Conservation (phyloP, 768 basidiomycete species). For the Tephrocybe sp. region DNA sequence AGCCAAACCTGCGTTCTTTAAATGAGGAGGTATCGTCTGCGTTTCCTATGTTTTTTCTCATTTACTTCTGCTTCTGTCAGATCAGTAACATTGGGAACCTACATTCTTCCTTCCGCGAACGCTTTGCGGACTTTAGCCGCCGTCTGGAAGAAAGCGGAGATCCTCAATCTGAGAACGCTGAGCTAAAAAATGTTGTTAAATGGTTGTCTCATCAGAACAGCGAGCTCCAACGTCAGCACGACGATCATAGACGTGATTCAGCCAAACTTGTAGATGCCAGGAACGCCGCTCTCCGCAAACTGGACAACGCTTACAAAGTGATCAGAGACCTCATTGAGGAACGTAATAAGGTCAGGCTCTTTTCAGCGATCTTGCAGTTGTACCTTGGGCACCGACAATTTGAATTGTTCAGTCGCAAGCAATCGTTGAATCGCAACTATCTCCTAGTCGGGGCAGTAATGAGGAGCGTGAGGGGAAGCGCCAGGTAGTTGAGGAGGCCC, state of each 20-base stretch:
- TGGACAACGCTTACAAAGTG: slow-evolving; percentile 36
- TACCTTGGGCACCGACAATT: slow-evolving; percentile 6
- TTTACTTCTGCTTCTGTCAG: slow-evolving; percentile 4
- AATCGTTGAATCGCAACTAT: background rate
- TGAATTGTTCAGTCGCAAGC: slow-evolving; percentile 10
- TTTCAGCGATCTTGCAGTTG: background rate
- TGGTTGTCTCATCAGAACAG: slow-evolving; percentile 28
- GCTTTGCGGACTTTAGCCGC: slow-evolving; percentile 10
- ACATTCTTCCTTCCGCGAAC: slow-evolving; percentile 15
- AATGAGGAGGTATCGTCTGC: slow-evolving; percentile 24
- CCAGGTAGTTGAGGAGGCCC: slow-evolving; percentile 22
- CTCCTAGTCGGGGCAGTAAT: background rate
- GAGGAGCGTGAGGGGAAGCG: slow-evolving; percentile 21
- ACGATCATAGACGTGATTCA: slow-evolving; percentile 25
- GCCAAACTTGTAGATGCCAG: slow-evolving; percentile 30
- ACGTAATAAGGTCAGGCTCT: slow-evolving; percentile 28
- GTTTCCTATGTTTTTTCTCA: slow-evolving; percentile 4
- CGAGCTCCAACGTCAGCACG: slow-evolving; percentile 28
- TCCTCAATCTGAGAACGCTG: slow-evolving; percentile 30
- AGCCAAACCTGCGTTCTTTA: slow-evolving; percentile 17
- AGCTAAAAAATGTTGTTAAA: slow-evolving; percentile 24
- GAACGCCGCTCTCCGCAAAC: slow-evolving; percentile 27
- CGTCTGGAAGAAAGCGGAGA: slow-evolving; percentile 22
- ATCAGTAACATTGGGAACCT: slow-evolving; percentile 9
- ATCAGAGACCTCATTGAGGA: slow-evolving; percentile 41